Conservation (phyloP, 495 filamentous ascomycete genomes). For the Penicillium robsamsonii region DNA sequence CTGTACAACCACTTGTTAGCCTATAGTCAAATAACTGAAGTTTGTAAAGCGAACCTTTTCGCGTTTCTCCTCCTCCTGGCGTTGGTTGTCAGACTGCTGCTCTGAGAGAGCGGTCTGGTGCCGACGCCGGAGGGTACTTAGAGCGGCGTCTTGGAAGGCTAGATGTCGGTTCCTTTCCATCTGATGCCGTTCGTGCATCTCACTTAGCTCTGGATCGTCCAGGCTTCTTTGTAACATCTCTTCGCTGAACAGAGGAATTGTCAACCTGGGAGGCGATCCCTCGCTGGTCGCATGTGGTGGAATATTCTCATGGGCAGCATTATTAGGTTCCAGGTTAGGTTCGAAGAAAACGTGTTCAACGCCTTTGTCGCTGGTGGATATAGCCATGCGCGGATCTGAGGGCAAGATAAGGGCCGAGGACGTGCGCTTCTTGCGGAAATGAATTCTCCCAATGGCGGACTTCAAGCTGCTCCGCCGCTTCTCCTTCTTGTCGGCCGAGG, state of each 20-base stretch:
- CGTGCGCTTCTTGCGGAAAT: constrained; percentile 39
- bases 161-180: constrained; percentile 59
- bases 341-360: constrained; percentile 36
- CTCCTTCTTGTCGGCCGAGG: constrained; percentile 33
- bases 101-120: constrained; percentile 38
- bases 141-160: constrained; percentile 43
- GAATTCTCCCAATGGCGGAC: constrained; percentile 39
- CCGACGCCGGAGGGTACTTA: constrained; percentile 31
- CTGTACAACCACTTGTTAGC: constrained; percentile 30
- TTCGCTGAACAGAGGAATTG: constrained; percentile 40
- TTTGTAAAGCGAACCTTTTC: constrained; percentile 49
- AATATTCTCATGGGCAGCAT: neutral
- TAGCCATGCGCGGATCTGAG: constrained; percentile 28
- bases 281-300: constrained; percentile 11
- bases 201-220: constrained; percentile 48
- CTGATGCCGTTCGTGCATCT: constrained; percentile 52
- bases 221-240: constrained; percentile 43
- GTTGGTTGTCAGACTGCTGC: constrained; percentile 27
- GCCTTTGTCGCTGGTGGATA: constrained; percentile 28
- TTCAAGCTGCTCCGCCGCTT: constrained; percentile 39
- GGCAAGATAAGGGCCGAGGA: constrained; percentile 35
- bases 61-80: constrained; percentile 50
- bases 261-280: constrained; percentile 29
- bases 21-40: neutral
- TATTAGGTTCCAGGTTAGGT: constrained; percentile 12